Evolutionary conservation across 2,329 filamentous ascomycete species (phyloP).

Genomic region (Clonostachys sp.): DNA sequence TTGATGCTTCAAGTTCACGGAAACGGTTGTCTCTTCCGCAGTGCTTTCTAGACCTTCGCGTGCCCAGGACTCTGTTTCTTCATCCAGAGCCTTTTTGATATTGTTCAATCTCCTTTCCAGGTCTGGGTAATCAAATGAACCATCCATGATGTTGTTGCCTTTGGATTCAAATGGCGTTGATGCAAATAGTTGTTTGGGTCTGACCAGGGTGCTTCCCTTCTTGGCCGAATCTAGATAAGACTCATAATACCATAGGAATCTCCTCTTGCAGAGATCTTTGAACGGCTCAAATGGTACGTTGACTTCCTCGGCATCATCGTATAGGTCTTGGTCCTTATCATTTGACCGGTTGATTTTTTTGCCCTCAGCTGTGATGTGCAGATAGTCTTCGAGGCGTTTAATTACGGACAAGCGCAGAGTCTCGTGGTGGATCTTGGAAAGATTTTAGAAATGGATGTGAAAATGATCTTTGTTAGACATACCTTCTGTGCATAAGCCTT

Average conservation of each 20-base stretch:
- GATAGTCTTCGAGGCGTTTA: slow-evolving; percentile 74
- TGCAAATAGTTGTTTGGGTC: slow-evolving; percentile 61
- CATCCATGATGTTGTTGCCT: slow-evolving; percentile 77
- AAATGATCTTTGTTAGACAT: slow-evolving; percentile 1
- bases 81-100: slow-evolving; percentile 67
- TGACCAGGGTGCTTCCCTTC: slow-evolving; percentile 58
- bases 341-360: slow-evolving; percentile 25
- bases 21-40: slow-evolving; percentile 66
- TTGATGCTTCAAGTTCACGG: slow-evolving; percentile 78
- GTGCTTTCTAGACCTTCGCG: slow-evolving; percentile 59
- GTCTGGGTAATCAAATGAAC: slow-evolving; percentile 75
- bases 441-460: slow-evolving; percentile 7
- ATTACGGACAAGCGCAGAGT: slow-evolving; percentile 79
- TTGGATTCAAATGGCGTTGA: slow-evolving; percentile 78
- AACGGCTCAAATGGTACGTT: slow-evolving; percentile 74
- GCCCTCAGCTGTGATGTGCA: slow-evolving; percentile 58
- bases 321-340: slow-evolving; percentile 15
- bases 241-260: slow-evolving; percentile 95
- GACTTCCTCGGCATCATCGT: slow-evolving; percentile 50
- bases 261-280: slow-evolving; percentile 81
- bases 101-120: slow-evolving; percentile 64
- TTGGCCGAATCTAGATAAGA: slow-evolving; percentile 73
- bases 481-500: slow-evolving; percentile 77
- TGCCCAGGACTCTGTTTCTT: slow-evolving; percentile 70
- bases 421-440: slow-evolving; percentile 67